These are phyloP conservation scores for Lenwebbia sp. DNA, from an alignment of 345 rosid genomes.

Conservation along the genomic window DNA sequence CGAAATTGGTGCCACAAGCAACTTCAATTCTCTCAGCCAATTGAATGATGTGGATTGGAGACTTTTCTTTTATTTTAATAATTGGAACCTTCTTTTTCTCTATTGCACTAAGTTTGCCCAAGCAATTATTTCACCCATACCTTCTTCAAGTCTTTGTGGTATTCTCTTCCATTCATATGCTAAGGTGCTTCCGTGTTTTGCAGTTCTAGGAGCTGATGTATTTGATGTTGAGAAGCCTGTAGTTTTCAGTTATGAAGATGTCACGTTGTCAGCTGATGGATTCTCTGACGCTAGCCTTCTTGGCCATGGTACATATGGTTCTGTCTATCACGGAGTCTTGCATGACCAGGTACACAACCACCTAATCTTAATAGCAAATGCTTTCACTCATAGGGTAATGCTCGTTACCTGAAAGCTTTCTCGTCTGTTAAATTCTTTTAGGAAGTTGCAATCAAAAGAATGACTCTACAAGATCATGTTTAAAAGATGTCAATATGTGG, in stretches of 20 bases:
- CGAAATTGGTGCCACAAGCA: background rate
- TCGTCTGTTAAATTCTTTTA: conserved; percentile 11
- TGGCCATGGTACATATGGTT: conserved; percentile 92
- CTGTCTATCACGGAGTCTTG: conserved; percentile 71
- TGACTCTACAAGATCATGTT: conserved; percentile 23
- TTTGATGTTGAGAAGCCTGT: conserved; percentile 80
- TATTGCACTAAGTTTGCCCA: background rate
- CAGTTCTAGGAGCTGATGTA: conserved; percentile 61
- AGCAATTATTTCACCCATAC: background rate
- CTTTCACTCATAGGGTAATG: background rate
- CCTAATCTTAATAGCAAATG: background rate
- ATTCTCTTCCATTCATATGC: background rate
- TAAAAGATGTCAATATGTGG: background rate
- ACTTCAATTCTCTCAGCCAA: background rate
- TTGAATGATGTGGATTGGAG: background rate
- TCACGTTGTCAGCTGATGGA: conserved; percentile 57
- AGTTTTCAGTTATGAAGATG: conserved; percentile 72
- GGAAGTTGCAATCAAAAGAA: conserved; percentile 91
- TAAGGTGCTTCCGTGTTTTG: background rate
- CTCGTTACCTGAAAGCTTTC: background rate
- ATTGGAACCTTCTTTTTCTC: background rate
- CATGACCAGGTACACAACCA: conserved; percentile 55
- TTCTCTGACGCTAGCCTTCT: conserved; percentile 80
- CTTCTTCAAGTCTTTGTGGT: background rate
- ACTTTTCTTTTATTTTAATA: background rate